Percentiles rank a stretch among this genome's conserved stretches.
Evolutionary conservation across 2,329 filamentous ascomycete genomes (phyloP).

Genomic region (Calonectria leucothoes): DNA sequence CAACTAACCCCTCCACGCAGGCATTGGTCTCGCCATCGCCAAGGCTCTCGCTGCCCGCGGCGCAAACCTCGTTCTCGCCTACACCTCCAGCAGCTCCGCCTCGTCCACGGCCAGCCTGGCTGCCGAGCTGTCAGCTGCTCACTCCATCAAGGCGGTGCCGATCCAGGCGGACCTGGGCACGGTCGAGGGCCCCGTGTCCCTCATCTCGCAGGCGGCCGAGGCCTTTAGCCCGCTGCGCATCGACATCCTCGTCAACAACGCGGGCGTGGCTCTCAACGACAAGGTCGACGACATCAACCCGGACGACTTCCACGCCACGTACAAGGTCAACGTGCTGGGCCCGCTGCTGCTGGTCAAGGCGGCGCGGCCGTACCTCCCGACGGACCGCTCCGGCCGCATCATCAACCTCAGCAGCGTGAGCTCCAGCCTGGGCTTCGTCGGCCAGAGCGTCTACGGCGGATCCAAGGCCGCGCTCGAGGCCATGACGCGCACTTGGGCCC

Average conservation of each 20-base stretch:
- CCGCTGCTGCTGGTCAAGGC: slow-evolving; percentile 83
- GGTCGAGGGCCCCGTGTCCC: slow-evolving; percentile 34
- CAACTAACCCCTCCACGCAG: slow-evolving; percentile 24
- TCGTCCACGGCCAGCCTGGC: slow-evolving; percentile 31
- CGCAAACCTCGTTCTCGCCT: slow-evolving; percentile 42
- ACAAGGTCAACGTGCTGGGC: slow-evolving; percentile 82
- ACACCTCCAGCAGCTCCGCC: slow-evolving; percentile 36
- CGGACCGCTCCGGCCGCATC: slow-evolving; percentile 72
- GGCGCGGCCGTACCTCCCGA: slow-evolving; percentile 74
- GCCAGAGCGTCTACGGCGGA: slow-evolving; percentile 64
- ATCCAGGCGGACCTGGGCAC: slow-evolving; percentile 68
- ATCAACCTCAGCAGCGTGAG: slow-evolving; percentile 65
- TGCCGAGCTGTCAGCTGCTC: slow-evolving; percentile 45
- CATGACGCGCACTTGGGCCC: slow-evolving; percentile 66
- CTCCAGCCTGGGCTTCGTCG: slow-evolving; percentile 59
- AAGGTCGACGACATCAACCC: slow-evolving; percentile 68
- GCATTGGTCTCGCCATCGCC: slow-evolving; percentile 39
- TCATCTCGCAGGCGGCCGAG: slow-evolving; percentile 38
- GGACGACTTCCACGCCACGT: slow-evolving; percentile 75
- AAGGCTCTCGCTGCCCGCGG: slow-evolving; percentile 41
- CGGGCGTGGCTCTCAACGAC: slow-evolving; percentile 75
- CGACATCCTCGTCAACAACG: slow-evolving; percentile 86
- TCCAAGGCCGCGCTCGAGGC: slow-evolving; percentile 66
- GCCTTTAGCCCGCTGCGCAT: slow-evolving; percentile 40
- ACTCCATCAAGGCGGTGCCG: slow-evolving; percentile 70